Evolutionary conservation across 371 early-diverging fungal species (phyloP), one percentile per base, ranked within the genome.

Genomic region (Neoconidiobolus thromboides): DNA sequence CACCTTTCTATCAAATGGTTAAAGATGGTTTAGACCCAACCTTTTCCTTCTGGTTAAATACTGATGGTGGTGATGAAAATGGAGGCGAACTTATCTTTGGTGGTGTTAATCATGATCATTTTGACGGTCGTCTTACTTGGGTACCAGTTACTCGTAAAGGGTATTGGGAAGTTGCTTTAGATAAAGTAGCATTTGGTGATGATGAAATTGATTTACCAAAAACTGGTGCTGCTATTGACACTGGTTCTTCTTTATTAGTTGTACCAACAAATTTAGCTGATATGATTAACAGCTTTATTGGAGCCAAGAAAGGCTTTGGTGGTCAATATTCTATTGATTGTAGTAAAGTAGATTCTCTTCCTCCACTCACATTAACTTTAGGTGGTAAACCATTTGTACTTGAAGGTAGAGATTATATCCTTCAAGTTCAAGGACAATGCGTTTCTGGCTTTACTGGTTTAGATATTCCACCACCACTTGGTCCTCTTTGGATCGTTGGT

Each of bases 371-470:
- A 36, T 72, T 95, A 63, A 68, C 65, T 39, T 91, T 95, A 68
- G 80, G 71, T 59, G 86, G 86, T 38, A 77, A 79, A 38, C 42
- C 62, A 14, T 71, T 69, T 55, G 61, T 61, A 3, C 73, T 89
- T 48, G 64, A 66, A 49, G 80, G 75, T 43, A 63, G 76, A 14
- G 91, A 93, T 62, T 95, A 95, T 63, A 68, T 91, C 12, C 73
- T 95, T 40, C 68, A 89, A 61, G 82, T 86, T 15, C 82, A 84
- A 67, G 72, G 76, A 49, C 79, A 80, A 64, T 96, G 97, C 65
- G 79, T 96, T 41, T 89, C 89, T 47, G 92, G 89, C 7, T 95
- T 96, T 68, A 87, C 89, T 86, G 93, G 89, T 43, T 74, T 90
- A 70, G 93, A 93, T 62, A 80, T 89, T 64, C 83, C 86, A 41